Evolutionary conservation across 176 grass and related monocot species (phyloP), one percentile per base, ranked within the genome.

Genomic region (Musa schizocarpa): DNA sequence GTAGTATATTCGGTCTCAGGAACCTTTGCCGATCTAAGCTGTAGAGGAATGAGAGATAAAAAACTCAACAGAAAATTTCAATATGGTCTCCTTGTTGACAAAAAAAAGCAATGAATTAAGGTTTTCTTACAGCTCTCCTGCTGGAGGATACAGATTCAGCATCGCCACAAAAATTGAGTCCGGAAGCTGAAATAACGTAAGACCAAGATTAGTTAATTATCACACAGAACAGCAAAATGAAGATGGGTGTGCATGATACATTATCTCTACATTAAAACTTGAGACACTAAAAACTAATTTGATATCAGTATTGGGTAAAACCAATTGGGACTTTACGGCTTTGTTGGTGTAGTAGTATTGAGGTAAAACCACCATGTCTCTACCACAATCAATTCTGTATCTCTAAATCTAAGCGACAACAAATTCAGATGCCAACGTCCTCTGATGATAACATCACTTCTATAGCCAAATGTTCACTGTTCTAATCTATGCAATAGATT

Each of bases 11-110:
- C 95, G 81, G 76, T 89, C 61, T 99, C 95, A 58, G 95, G 90
- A 78, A 99, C 87, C 84, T 99, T 91, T 75, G 88, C 73, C 54
- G 76, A 73, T 76, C 84, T 91, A 9, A 99, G 88, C 95, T 99
- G 86, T 76, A 69, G 62, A 68, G 71, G 81, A 58, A 56, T 78
- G 71, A 13, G 3, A 66, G 73, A 63, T 49, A 73, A 72, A 91
- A 16, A 76, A 24, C 10, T 14, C 34, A 9, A 34, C 13, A 26
- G 77, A 8, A 54, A 48, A 52, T 1, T 8, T 10, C 22, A 53
- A 27, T 54, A 54, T 27, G 34, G 22, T 68, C 9, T 68, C 53
- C 71, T 53, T 54, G 52, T 26, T 11, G 51, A 12, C 52, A 52
- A 55, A n/a, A 68, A 77, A 51, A 81, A 52, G 49, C 9, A 24